Evolutionary conservation across 2,329 filamentous ascomycete species (phyloP).

Genomic region (Tolypocladium sp.): DNA sequence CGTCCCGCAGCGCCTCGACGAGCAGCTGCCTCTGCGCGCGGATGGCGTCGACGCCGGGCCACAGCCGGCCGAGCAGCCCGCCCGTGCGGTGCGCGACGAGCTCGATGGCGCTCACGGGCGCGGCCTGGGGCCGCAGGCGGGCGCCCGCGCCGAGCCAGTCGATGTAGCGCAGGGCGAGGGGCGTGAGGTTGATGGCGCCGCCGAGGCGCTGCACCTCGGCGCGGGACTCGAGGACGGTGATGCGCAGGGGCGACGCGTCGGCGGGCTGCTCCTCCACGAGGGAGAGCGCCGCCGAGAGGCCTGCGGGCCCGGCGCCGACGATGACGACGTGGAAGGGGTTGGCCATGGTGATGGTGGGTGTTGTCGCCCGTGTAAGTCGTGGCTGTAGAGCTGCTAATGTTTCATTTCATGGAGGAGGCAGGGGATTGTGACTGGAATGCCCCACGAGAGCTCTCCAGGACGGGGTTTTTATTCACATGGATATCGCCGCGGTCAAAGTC

Average conservation of each 20-base stretch:
- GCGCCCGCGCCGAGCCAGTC: slow-evolving; percentile 25
- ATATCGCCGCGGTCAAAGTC: background rate
- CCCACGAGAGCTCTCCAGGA: background rate
- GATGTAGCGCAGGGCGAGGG: slow-evolving; percentile 34
- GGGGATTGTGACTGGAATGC: background rate
- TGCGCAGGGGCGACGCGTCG: slow-evolving; percentile 9
- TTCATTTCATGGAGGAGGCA: too few relatives aligned
- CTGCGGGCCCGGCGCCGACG: slow-evolving; percentile 41
- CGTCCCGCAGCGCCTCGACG: slow-evolving; percentile 13
- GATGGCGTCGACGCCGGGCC: slow-evolving; percentile 14
- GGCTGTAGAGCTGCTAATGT: background rate
- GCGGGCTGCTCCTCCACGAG: slow-evolving; percentile 30
- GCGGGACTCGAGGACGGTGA: slow-evolving; percentile 40
- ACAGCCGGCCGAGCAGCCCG: slow-evolving; percentile 11
- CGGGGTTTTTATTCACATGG: background rate
- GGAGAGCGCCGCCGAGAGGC: slow-evolving; percentile 38
- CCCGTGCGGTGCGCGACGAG: slow-evolving; percentile 18
- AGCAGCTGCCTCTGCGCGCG: slow-evolving; percentile 17
- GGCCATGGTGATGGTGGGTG: background rate
- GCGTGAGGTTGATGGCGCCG: slow-evolving; percentile 37
- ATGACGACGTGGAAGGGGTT: slow-evolving; percentile 22
- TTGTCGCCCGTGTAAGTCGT: background rate
- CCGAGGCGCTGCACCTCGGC: slow-evolving; percentile 32
- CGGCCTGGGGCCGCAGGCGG: slow-evolving; percentile 7
- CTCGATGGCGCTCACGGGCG: slow-evolving; percentile 13